Evolutionary conservation across 768 basidiomycete species (phyloP), one percentile per base, ranked within the genome.

Genomic region (Amanita polypyramis): DNA sequence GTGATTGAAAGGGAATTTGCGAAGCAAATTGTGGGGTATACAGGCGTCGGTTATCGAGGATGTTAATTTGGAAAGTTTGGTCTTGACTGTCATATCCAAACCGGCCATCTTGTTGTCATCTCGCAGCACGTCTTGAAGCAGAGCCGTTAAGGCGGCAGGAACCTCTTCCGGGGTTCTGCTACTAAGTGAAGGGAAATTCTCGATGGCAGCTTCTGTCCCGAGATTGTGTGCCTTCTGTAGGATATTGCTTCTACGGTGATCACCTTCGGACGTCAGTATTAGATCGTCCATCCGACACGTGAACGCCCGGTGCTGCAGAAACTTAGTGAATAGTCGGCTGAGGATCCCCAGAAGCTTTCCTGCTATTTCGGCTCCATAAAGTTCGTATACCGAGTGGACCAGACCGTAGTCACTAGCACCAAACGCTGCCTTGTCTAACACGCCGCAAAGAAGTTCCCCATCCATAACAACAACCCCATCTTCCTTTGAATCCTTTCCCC

Each of bases 281-380:
- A 99, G 73, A 71, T 99, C 96, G 65, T 99, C 96, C 90, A 98
- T 97, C 15, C 96, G 82, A 67, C 96, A 99, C 2, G 94, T 93
- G 67, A 99, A 99, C 0, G 92, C 96, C 35, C 93, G 86, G 57
- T 92, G 89, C 57, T 98, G 95, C 46, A 99, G 73, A 66, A 89
- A 98, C 61, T 96, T 98, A 37, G 96, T 97, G 66, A 99, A 92
- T 27, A 98, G 70, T 46, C 96, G 83, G 61, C 89, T 89, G 51
- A 98, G 79, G 51, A 97, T 81, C 44, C 94, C 91, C 15, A 99
- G 82, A 11, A 99, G 79, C 58, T 82, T 82, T 44, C 94, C 95
- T 4, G 96, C 95, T 17, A 79, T 68, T 44, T 85, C 84, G 8
- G 94, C 74, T 10, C 96, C 94, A 60, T 97, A 99, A 6, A 99